Evolutionary conservation across 2,329 filamentous ascomycete genomes (phyloP).

Genomic region (Stachybotrys chlorohalonatus): DNA sequence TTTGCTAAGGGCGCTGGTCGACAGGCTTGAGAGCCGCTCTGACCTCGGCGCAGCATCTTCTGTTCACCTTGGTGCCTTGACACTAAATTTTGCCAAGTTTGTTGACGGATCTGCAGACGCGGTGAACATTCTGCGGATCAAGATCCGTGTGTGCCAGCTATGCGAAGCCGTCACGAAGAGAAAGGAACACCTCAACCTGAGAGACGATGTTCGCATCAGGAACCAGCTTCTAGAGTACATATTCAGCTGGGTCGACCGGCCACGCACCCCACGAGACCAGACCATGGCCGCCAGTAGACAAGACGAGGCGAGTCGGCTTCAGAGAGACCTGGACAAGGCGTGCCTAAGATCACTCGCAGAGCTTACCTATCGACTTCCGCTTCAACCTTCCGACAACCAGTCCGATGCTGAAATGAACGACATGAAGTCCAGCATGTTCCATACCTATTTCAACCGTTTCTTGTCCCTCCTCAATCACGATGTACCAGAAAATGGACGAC

Average conservation of each 20-base stretch:
- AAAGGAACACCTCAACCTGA: conserved; percentile 59
- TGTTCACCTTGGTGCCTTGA: conserved; percentile 53
- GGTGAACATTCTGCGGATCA: conserved; percentile 49
- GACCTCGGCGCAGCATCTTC: conserved; percentile 54
- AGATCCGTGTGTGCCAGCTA: conserved; percentile 60
- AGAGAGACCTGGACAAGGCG: conserved; percentile 57
- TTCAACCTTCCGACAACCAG: conserved; percentile 57
- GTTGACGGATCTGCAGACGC: conserved; percentile 50
- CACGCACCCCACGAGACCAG: conserved; percentile 40
- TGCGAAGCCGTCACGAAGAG: conserved; percentile 56
- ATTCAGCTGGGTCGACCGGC: conserved; percentile 59
- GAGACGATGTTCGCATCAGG: conserved; percentile 59
- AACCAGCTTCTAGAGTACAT: conserved; percentile 61
- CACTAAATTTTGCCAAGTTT: conserved; percentile 59
- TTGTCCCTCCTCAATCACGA: conserved; percentile 56
- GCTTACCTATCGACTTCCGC: conserved; percentile 55
- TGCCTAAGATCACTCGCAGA: conserved; percentile 57
- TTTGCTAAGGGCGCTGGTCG: conserved; percentile 53
- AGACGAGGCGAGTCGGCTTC: conserved; percentile 49
- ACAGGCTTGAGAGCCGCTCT: conserved; percentile 53
- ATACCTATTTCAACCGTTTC: conserved; percentile 62
- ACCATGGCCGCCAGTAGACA: conserved; percentile 30
- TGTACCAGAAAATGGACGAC: conserved; percentile 27
- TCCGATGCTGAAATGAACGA: conserved; percentile 59
- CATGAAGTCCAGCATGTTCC: conserved; percentile 62